phyloP scores from a whole-genome alignment of 164 flowering plant species.

The Macadamia integrifolia region DNA sequence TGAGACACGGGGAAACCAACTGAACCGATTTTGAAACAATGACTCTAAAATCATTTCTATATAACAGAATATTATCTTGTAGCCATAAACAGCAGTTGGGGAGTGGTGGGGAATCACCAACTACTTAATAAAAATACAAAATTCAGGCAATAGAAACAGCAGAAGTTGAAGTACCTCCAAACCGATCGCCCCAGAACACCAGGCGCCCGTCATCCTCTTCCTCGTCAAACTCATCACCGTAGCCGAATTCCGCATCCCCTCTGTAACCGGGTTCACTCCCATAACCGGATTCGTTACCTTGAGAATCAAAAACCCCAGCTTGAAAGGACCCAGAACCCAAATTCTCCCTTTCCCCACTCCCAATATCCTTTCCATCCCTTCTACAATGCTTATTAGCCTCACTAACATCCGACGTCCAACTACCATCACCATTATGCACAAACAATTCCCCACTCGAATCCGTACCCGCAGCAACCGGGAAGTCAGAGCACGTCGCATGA shows the following conservation, averaged over 20 bases:
- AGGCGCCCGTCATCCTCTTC: conserved; percentile 72
- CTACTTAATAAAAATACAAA: background rate
- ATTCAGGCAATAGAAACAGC: background rate
- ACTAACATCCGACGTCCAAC: conserved; percentile 84
- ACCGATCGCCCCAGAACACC: conserved; percentile 52
- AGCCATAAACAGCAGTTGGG: background rate
- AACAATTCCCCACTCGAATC: conserved; percentile 96
- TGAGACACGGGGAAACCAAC: too few relatives aligned
- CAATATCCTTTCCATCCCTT: conserved; percentile 39
- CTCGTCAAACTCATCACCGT: conserved; percentile 86
- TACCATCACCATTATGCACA: conserved; percentile 53
- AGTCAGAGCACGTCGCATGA: conserved; percentile 74
- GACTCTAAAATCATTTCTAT: background rate
- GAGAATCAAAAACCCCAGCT: conserved; percentile 36
- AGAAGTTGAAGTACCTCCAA: conserved; percentile 38
- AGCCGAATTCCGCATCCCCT: conserved; percentile 87
- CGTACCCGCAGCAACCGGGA: conserved; percentile 65
- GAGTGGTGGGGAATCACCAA: background rate
- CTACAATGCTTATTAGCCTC: conserved; percentile 44
- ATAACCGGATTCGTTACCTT: conserved; percentile 83
- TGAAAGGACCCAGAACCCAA: conserved; percentile 33
- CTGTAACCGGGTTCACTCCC: conserved; percentile 92
- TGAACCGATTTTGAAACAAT: too few relatives aligned
- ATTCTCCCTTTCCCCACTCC: conserved; percentile 47
- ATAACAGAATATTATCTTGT: background rate